Percentiles rank a stretch among this genome's conserved stretches.
These are phyloP conservation scores for Pleurotus pulmonarius DNA, from an alignment of 768 basidiomycete genomes.

Conservation along the genomic window DNA sequence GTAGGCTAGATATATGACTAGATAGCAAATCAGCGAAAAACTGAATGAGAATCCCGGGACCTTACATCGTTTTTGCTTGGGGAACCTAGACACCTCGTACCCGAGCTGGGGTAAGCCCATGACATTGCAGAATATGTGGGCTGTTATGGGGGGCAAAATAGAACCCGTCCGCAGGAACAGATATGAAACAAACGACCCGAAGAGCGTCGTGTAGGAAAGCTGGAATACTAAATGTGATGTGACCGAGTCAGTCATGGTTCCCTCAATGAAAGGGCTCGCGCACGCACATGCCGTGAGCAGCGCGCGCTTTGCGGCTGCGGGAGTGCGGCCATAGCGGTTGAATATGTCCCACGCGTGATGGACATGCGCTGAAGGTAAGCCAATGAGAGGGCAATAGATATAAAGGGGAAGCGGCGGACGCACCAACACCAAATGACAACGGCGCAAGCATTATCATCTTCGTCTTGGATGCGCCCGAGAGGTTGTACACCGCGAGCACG, in stretches of 20 bases:
- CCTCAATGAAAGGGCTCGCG: not conserved
- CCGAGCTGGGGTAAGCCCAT: constrained; percentile 83
- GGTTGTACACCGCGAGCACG: constrained; percentile 67
- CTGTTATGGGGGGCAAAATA: constrained; percentile 67
- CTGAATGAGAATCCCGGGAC: no score
- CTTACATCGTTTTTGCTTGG: no score
- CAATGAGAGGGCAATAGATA: not conserved
- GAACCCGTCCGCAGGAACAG: constrained; percentile 86
- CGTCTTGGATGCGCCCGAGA: constrained; percentile 51
- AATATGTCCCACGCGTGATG: constrained; percentile 92
- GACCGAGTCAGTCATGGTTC: not conserved
- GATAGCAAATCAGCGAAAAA: constrained; percentile 6
- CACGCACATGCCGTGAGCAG: constrained; percentile 48
- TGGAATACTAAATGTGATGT: constrained; percentile 64
- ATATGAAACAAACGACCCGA: constrained; percentile 85
- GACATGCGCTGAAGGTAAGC: constrained; percentile 63
- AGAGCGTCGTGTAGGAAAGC: constrained; percentile 85
- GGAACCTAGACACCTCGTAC: constrained; percentile 39
- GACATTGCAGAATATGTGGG: constrained; percentile 91
- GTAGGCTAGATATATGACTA: constrained; percentile 58
- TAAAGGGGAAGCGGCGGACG: constrained; percentile 17
- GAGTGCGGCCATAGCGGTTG: constrained; percentile 66
- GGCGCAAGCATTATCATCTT: constrained; percentile 80
- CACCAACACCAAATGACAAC: constrained; percentile 85
- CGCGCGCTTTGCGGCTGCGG: constrained; percentile 61